Base-by-base conservation (phyloP, 805 yeast genomes). In the Saccharomycopsis javanensis region DNA sequence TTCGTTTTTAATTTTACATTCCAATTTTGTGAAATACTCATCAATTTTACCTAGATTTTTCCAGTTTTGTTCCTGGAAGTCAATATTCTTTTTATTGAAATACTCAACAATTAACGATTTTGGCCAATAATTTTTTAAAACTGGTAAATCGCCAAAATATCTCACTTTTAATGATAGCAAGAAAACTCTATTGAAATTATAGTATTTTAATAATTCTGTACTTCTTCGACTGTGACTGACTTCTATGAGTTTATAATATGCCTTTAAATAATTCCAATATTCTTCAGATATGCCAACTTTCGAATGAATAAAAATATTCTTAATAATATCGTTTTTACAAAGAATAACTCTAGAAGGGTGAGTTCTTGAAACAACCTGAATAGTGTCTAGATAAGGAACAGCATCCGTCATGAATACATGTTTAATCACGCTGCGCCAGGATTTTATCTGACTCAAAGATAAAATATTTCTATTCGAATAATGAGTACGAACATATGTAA, bases 51-150 rank as follows among this genome's bases (percentile, higher is more conserved):
- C 48, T 20, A 25, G 23, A n/a, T 20, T 25, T 42, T 20, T 20
- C 28, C 18, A 42, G 11, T 16, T 20, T 42, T 42, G 11, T 13
- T 42, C 25, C 10, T 42, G 18, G 8, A 11, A 42, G 11, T 42
- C 4, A 5, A 20, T 20, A 11, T 6, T 42, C 23, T 23, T 42
- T 8, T 23, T 20, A 15, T 42, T 42, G 10, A 20, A 42, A 23
- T 42, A 42, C 23, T 42, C 48, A 3, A 18, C 28, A 42, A 42
- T 42, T 11, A 42, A 20, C 4, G 48, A 42, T 42, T 20, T 42
- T 42, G 48, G 48, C 48, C 48, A 42, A 42, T 42, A 42, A 8
- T 42, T 42, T 42, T 42, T 42, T n/a, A 42, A 42, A 4, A n/a
- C n/a, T 10, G 23, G 48, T 20, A 42, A 20, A 25, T 42, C 48